Evolutionary conservation across 495 filamentous ascomycete genomes (phyloP).

Genomic region (Articulospora tetracladia): DNA sequence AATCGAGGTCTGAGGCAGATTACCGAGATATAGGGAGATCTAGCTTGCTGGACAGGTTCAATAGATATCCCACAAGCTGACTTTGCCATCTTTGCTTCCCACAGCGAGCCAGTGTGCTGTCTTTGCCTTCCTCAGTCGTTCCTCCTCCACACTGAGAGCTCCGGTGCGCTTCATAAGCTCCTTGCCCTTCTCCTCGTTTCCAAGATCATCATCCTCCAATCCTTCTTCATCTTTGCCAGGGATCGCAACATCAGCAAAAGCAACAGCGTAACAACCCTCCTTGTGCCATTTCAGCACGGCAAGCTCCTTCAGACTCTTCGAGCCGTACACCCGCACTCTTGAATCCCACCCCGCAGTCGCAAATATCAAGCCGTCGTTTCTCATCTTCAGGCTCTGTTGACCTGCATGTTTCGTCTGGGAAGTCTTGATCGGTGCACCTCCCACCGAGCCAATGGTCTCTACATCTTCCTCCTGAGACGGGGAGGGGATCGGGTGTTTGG

Average conservation of each 20-base stretch:
- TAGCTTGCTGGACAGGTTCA: slow-evolving; percentile 28
- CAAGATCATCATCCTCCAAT: slow-evolving; percentile 4
- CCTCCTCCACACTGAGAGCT: slow-evolving; percentile 52
- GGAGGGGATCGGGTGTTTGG: slow-evolving; percentile 44
- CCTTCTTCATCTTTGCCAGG: neutral
- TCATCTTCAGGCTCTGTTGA: slow-evolving; percentile 76
- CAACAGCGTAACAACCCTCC: slow-evolving; percentile 81
- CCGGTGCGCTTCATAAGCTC: slow-evolving; percentile 25
- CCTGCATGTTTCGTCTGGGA: slow-evolving; percentile 83
- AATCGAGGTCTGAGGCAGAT: too few species aligned
- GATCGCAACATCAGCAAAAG: slow-evolving; percentile 57
- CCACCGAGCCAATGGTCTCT: neutral
- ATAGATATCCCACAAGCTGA: slow-evolving; percentile 95
- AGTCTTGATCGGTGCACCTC: slow-evolving; percentile 45
- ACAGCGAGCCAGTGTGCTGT: slow-evolving; percentile 83
- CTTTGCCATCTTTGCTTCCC: slow-evolving; percentile 92
- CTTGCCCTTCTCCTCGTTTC: neutral
- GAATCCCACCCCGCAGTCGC: slow-evolving; percentile 94
- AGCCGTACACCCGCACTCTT: slow-evolving; percentile 72
- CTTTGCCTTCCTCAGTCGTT: slow-evolving; percentile 60
- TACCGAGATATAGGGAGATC: too few species aligned
- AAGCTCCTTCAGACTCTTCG: slow-evolving; percentile 78
- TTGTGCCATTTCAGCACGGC: slow-evolving; percentile 96
- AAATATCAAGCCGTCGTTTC: slow-evolving; percentile 78
- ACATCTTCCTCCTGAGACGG: neutral